Base-by-base conservation (phyloP, 208 protist species). In the Angomonas deanei region DNA sequence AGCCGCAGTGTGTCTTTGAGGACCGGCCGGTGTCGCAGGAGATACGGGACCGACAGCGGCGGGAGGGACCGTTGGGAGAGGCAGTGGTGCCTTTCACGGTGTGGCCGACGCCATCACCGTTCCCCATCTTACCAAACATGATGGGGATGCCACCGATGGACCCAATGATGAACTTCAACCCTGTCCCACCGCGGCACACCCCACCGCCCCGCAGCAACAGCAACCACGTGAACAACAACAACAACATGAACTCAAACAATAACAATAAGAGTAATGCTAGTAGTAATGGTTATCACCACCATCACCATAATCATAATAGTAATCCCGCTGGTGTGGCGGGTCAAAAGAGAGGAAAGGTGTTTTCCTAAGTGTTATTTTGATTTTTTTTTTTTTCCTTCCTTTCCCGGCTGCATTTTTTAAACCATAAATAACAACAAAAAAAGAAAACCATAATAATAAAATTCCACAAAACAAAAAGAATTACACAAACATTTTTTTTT, bases 1-100 rank as follows among this genome's bases (percentile, higher is more conserved):
- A 87, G 38, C 65, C 87, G 17, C 83, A 88, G 67, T 82, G 80
- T 26, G 34, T 78, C 19, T 89, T 91, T 59, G 65, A 71, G 6
- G 38, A 21, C 46, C 1, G 33, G 28, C 13, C 15, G 53, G 34
- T 21, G 31, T 15, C 39, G 34, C 13, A 11, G n/a, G 30, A 11
- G 33, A 13, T 71, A 48, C 23, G 33, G 54, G 6, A 49, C 13
- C 2, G 62, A 30, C 23, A 48, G 30, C 39, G 38, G 33, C 61
- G 47, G 21, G 26, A 46, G 8, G 79, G 68, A n/a, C 71, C 73
- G 11, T 47, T 83, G 38, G 64, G 64, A 15, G 72, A 84, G 53
- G 52, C 59, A 24, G 59, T 84, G 66, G 52, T 78, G 62, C 73
- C 68, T 24, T 61, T 61, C 0, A 24, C 27, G 34, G 62, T 19